Conservation (phyloP, 1,284 basidiomycete genomes). For the Puccinia coronata region DNA sequence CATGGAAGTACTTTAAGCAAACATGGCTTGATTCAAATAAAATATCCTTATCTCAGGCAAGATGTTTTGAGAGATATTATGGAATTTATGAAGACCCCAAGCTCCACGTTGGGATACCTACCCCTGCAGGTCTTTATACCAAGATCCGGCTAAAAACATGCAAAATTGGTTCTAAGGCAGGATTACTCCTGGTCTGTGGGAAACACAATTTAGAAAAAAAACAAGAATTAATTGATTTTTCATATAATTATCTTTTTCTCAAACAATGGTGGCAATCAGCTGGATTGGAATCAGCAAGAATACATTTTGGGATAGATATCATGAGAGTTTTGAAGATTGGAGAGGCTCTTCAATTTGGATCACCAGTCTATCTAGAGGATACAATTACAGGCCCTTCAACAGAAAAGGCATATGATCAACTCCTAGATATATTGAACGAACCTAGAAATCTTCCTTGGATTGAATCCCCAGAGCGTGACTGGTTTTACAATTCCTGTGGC, state of each 20-base stretch:
- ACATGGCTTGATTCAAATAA: neutral
- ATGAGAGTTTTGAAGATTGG: neutral
- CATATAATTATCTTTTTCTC: too few species aligned
- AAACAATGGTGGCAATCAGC: neutral
- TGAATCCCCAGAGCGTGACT: conserved; percentile 6
- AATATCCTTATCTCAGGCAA: too few species aligned
- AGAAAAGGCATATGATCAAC: neutral
- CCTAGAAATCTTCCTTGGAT: neutral
- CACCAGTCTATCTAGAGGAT: too few species aligned
- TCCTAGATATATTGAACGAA: neutral
- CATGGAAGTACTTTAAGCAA: neutral
- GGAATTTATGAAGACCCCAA: neutral
- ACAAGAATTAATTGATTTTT: neutral
- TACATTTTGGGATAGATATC: neutral
- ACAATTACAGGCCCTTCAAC: too few species aligned
- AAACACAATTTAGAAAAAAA: neutral
- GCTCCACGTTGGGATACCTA: neutral
- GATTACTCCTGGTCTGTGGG: neutral
- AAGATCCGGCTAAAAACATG: neutral
- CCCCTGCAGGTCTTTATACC: neutral
- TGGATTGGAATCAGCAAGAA: neutral
- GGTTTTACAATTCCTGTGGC: neutral
- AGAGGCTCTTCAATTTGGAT: neutral
- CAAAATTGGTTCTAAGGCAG: neutral
- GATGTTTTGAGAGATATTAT: neutral